Base-by-base conservation (phyloP, 2,329 filamentous ascomycete genomes). In the Teratosphaeria gauchensis region DNA sequence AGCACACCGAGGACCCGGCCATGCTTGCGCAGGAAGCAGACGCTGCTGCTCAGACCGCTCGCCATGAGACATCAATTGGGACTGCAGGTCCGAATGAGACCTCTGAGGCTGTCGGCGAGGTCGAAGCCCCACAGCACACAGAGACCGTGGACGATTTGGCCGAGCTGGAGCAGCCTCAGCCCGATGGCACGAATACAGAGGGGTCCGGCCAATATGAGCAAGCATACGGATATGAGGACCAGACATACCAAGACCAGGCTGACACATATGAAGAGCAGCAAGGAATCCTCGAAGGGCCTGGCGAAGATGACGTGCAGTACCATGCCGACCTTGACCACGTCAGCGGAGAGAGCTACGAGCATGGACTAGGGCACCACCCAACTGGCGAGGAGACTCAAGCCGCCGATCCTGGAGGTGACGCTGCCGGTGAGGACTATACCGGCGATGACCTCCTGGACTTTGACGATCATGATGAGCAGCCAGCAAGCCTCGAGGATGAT, bases 301-400 rank as follows among this genome's bases (percentile, higher is more conserved):
- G 35, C 51, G 61, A 60, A 58, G 65, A 64, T 12, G 61, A 63
- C 19, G 61, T 64, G 35, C 60, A 65, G 46, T 63, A 53, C 54
- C 53, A 65, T 46, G 52, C 58, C 52, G 60, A 59, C 6, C 59
- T 63, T 53, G 64, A 67, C 42, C 51, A 64, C 21, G 52, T 61
- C 11, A 61, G 66, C 33, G 63, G 58, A 54, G 61, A 64, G 28
- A 60, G 58, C 19, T 58, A 61, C 54, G 61, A 68, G 32, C 54
- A 62, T 53, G 62, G 57, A 51, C 54, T 54, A 51, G 60, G 62
- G 31, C 57, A 65, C 9, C 56, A 53, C 30, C 51, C 52, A 9
- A 53, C 54, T n/a, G 58, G n/a, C 24, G 51, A 60, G 55, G 58
- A 56, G 7, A 42, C 31, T 21, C 19, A 42, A 42, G 35, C n/a